Percentiles rank a stretch among this genome's conserved stretches.
Evolutionary conservation across 2,329 filamentous ascomycete genomes (phyloP).

Genomic region (Cladorrhinum sp.): DNA sequence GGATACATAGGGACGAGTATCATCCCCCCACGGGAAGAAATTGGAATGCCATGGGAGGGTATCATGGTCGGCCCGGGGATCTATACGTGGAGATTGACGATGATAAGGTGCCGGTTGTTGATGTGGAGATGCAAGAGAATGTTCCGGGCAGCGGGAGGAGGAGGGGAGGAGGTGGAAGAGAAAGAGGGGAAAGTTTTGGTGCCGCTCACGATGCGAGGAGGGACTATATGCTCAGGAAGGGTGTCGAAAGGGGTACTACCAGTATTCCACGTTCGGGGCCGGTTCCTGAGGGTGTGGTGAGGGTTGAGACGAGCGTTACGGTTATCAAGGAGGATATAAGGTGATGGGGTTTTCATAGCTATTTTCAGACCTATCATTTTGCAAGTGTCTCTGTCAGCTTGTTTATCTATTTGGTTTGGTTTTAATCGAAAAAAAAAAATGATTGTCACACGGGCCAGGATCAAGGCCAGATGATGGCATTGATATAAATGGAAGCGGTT

Average conservation of each 20-base stretch:
- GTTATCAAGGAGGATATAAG: conserved; percentile 2
- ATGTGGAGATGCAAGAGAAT: conserved; percentile 10
- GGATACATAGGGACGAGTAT: not conserved
- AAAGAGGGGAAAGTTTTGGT: not conserved
- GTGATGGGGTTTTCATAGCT: not conserved
- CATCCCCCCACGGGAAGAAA: not conserved
- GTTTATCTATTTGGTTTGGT: too few species aligned
- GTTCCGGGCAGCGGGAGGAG: not conserved
- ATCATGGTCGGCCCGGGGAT: not conserved
- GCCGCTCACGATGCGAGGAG: not conserved
- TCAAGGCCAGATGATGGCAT: too few species aligned
- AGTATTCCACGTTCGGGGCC: not conserved
- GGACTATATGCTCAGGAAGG: conserved; percentile 1
- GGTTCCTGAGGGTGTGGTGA: conserved; percentile 2
- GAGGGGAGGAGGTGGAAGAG: conserved; percentile 16
- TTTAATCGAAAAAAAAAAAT: too few species aligned
- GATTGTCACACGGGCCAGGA: too few species aligned
- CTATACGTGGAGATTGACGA: conserved; percentile 12
- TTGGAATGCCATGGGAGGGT: not conserved
- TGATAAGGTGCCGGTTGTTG: not conserved
- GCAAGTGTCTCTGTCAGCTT: too few species aligned
- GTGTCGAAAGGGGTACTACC: not conserved
- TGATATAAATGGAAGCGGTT: too few species aligned
- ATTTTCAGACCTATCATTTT: too few species aligned
- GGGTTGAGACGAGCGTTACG: conserved; percentile 7